Conservation (phyloP, 192 early-diverging fungal species). For the Coemansia pectinata region DNA sequence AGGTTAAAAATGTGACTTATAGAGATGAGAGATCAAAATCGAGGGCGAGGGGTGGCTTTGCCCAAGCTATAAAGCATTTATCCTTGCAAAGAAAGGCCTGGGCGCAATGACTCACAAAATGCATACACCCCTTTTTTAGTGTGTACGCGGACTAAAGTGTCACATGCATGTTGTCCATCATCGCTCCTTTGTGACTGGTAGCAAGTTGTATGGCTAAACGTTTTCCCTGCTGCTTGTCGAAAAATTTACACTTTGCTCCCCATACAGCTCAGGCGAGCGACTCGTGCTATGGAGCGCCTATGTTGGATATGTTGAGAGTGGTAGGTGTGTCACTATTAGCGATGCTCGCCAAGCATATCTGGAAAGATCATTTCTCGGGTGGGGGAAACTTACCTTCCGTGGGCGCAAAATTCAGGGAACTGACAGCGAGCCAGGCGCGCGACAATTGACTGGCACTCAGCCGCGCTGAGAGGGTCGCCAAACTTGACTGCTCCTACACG, state of each 20-base stretch:
- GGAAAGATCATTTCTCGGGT: not conserved
- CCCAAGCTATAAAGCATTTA: not conserved
- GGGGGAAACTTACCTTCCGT: constrained; percentile 33
- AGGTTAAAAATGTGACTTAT: not conserved
- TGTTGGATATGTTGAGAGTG: not conserved
- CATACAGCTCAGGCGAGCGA: constrained; percentile 14
- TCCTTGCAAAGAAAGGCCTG: not conserved
- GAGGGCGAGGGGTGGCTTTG: not conserved
- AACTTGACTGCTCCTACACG: constrained; percentile 40
- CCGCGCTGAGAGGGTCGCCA: constrained; percentile 26
- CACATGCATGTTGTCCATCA: not conserved
- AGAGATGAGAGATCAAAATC: not conserved
- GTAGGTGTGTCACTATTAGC: not conserved
- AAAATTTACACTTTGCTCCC: not conserved
- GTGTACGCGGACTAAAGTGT: not conserved
- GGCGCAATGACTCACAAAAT: not conserved
- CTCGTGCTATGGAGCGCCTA: constrained; percentile 26
- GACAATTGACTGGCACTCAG: constrained; percentile 29
- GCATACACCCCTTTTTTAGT: not conserved
- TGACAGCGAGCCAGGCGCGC: constrained; percentile 28
- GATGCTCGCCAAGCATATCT: not conserved
- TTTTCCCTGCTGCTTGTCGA: not conserved
- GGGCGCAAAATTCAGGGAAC: constrained; percentile 47
- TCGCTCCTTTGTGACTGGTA: not conserved
- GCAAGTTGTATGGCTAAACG: not conserved